These are phyloP conservation scores for Datura wrightii DNA, from an alignment of 257 asterid species.

Conservation along the genomic window DNA sequence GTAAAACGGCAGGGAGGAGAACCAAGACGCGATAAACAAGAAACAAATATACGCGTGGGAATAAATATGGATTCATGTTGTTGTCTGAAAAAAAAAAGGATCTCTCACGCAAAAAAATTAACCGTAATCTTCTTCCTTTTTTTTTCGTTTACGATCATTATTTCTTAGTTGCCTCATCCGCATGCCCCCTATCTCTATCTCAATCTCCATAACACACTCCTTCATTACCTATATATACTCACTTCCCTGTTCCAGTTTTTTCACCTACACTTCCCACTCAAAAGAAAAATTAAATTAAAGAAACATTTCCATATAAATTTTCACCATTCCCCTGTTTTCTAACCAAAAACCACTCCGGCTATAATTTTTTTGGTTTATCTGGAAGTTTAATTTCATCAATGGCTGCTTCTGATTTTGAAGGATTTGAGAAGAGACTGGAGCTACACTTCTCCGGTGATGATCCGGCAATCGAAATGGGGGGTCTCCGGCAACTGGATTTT, in stretches of 20 bases:
- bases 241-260: constrained; percentile 60
- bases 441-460: constrained; percentile 79
- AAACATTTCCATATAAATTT: not conserved
- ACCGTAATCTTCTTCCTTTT: constrained; percentile 71
- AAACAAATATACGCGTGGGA: constrained; percentile 30
- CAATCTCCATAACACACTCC: not conserved
- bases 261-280: constrained; percentile 45
- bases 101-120: constrained; percentile 5
- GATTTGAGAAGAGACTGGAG: constrained; percentile 91
- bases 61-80: constrained; percentile 55
- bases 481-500: constrained; percentile 75
- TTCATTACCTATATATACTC: constrained; percentile 49
- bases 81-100: constrained; percentile 41
- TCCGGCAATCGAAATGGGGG: constrained; percentile 54
- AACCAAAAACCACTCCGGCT: too few species aligned
- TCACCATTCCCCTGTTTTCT: not conserved
- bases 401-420: constrained; percentile 97
- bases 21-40: too few species aligned
- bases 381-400: constrained; percentile 36
- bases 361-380: not conserved
- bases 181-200: constrained; percentile 33
- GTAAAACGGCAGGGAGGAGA: too few species aligned
- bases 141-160: constrained; percentile 63
- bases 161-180: constrained; percentile 72
- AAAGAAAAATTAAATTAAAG: not conserved